Conservation (phyloP, 257 asterid genomes). For the Plantago elongata region DNA sequence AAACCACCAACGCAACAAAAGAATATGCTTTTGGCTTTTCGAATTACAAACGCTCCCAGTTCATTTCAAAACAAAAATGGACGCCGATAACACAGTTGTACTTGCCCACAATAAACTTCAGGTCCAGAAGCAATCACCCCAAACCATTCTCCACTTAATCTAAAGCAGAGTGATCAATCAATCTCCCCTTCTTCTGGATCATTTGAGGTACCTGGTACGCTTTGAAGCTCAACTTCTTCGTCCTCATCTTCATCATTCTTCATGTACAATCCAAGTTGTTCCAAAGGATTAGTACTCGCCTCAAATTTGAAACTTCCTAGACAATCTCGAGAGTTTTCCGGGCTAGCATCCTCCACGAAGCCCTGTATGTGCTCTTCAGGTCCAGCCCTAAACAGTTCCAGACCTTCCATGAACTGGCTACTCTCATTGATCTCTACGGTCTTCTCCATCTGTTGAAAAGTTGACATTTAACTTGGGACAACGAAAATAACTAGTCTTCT, state of each 20-base stretch:
- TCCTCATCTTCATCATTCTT: conserved; percentile 68
- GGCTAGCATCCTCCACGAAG: conserved; percentile 54
- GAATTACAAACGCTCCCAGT: no score
- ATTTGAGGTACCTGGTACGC: conserved; percentile 29
- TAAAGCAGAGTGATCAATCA: conserved; percentile 24
- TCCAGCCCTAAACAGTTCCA: conserved; percentile 57
- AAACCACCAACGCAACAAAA: no score
- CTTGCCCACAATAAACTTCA: no score
- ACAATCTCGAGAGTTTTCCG: conserved; percentile 40
- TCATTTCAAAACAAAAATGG: no score
- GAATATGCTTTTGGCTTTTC: no score
- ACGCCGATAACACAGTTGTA: no score
- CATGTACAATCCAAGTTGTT: conserved; percentile 72
- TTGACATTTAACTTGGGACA: not conserved
- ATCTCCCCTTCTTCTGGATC: conserved; percentile 46
- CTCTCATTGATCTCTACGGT: conserved; percentile 71
- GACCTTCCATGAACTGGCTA: conserved; percentile 60
- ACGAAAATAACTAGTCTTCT: not conserved
- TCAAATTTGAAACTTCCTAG: conserved; percentile 63
- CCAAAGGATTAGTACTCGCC: conserved; percentile 55
- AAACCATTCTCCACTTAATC: no score
- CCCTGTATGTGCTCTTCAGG: conserved; percentile 49
- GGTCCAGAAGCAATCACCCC: no score
- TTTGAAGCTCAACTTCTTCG: conserved; percentile 45
- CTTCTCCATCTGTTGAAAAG: conserved; percentile 60